A percentile compares a stretch with the other conserved stretches of the same genome.
phyloP scores from a whole-genome alignment of 2,329 filamentous ascomycete genomes.

The Thyridium curvatum region DNA sequence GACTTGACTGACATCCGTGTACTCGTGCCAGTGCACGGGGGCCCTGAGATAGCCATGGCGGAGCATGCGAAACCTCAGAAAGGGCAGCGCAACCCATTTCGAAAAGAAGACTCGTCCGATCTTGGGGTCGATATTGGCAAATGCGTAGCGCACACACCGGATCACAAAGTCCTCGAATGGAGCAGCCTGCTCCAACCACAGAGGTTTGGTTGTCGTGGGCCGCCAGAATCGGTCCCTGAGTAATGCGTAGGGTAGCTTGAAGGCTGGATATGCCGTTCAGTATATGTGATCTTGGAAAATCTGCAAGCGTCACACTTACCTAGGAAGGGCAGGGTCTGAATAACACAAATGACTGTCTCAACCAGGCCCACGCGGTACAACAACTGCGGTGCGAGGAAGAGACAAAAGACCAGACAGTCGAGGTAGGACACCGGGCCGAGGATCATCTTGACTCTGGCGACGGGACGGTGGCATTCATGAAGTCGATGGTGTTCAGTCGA shows the following conservation, averaged over 20 bases:
- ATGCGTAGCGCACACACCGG: conserved; percentile 72
- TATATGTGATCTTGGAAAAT: not conserved
- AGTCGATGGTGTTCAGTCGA: too few species aligned
- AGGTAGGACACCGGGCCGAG: conserved; percentile 67
- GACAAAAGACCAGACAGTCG: conserved; percentile 67
- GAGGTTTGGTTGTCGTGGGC: conserved; percentile 35
- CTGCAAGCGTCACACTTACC: conserved; percentile 32
- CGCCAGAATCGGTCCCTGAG: conserved; percentile 50
- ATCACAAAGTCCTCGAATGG: conserved; percentile 73
- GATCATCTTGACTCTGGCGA: conserved; percentile 67
- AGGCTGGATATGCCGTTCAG: conserved; percentile 30
- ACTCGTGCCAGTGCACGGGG: conserved; percentile 58
- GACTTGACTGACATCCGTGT: conserved; percentile 34
- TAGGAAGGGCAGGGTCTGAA: conserved; percentile 64
- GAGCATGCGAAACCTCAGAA: conserved; percentile 68
- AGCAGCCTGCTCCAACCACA: conserved; percentile 64
- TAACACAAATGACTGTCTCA: conserved; percentile 47
- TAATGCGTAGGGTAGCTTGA: conserved; percentile 53
- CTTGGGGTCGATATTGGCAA: conserved; percentile 60
- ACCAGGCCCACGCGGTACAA: conserved; percentile 60
- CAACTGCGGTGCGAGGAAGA: conserved; percentile 66
- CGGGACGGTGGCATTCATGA: too few species aligned
- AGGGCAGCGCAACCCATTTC: conserved; percentile 65
- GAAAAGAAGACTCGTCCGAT: conserved; percentile 74
- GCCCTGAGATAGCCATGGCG: conserved; percentile 60